These are phyloP conservation scores for Ochetophila trinervis DNA, from an alignment of 306 rosid species.

Conservation along the genomic window DNA sequence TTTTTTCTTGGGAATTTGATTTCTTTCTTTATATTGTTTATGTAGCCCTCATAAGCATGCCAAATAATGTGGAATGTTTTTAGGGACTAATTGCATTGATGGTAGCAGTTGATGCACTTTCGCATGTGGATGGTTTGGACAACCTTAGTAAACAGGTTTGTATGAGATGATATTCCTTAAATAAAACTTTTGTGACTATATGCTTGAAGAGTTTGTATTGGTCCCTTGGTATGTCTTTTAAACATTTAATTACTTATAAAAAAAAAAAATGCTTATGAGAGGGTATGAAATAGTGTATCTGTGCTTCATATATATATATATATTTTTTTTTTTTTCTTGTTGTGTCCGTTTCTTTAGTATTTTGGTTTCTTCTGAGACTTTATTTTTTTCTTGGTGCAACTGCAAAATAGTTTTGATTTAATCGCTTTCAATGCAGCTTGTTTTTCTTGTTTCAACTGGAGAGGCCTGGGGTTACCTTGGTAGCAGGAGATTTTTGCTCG, in stretches of 20 bases:
- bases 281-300: no score
- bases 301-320: neutral
- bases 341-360: neutral
- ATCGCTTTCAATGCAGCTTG: slow-evolving; percentile 61
- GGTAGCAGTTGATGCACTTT: slow-evolving; percentile 86
- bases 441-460: slow-evolving; percentile 80
- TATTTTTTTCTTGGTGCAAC: neutral
- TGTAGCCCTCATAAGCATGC: slow-evolving; percentile 9
- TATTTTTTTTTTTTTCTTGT: neutral
- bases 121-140: slow-evolving; percentile 54
- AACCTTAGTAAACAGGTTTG: slow-evolving; percentile 72
- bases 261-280: no score
- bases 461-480: slow-evolving; percentile 98
- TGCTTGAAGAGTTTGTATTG: neutral
- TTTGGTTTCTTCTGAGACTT: neutral
- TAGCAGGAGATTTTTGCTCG: slow-evolving; percentile 83
- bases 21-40: slow-evolving; percentile 19
- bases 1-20: neutral
- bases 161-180: slow-evolving; percentile 12
- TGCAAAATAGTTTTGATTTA: neutral
- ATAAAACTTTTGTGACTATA: neutral
- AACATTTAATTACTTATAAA: no score
- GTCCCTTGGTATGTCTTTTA: no score
- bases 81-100: slow-evolving; percentile 84
- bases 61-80: slow-evolving; percentile 23